Evolutionary conservation across 495 filamentous ascomycete species (phyloP).

Genomic region (Pseudomonodictys pantanalensis): DNA sequence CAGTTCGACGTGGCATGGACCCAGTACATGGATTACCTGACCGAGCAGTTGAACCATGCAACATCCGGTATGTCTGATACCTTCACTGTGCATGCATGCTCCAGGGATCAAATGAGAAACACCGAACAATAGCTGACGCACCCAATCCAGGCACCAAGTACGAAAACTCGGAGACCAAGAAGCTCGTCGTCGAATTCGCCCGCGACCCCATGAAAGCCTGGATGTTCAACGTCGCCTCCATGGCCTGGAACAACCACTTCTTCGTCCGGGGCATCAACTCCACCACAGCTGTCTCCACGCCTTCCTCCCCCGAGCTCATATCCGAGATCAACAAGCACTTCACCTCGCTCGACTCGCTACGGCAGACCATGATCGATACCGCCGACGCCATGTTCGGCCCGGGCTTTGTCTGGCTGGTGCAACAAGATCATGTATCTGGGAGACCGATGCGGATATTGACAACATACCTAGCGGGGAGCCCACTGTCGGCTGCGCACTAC

Average conservation of each 20-base stretch:
- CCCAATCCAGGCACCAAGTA: conserved; percentile 46
- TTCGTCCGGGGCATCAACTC: conserved; percentile 75
- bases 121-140: not conserved
- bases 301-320: conserved; percentile 39
- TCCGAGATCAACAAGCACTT: conserved; percentile 61
- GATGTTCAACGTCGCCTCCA: conserved; percentile 91
- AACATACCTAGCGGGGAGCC: conserved; percentile 89
- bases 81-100: too few relatives aligned
- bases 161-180: conserved; percentile 57
- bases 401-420: conserved; percentile 91
- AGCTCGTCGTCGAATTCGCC: conserved; percentile 71
- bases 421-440: conserved; percentile 41
- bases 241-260: conserved; percentile 95
- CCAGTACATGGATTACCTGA: conserved; percentile 69
- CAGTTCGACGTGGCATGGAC: conserved; percentile 77
- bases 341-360: conserved; percentile 76
- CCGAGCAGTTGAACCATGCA: conserved; percentile 71
- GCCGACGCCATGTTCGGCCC: conserved; percentile 93
- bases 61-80: conserved; percentile 60
- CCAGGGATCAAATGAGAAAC: not conserved
- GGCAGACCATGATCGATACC: conserved; percentile 72
- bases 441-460: conserved; percentile 65
- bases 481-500: conserved; percentile 79
- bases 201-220: conserved; percentile 71
- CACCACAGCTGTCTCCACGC: conserved; percentile 50